phyloP scores from a whole-genome alignment of 2,329 filamentous ascomycete species.

The Diaporthe vexans region DNA sequence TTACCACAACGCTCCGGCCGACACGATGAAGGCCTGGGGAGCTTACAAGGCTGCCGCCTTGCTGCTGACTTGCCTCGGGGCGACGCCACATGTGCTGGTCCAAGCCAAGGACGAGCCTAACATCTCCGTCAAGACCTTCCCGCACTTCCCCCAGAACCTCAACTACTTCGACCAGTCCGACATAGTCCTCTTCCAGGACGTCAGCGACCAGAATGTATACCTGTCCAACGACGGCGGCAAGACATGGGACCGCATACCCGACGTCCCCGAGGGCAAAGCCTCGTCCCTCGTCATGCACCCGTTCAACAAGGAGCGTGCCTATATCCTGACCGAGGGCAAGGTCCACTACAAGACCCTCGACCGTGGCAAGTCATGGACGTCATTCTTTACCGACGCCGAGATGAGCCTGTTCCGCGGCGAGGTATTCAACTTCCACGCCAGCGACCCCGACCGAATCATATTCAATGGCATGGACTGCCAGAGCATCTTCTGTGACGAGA shows the following conservation, averaged over 20 bases:
- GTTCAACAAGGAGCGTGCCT: conserved; percentile 83
- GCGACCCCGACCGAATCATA: conserved; percentile 86
- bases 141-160: conserved; percentile 75
- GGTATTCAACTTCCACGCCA: conserved; percentile 83
- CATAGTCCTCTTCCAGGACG: conserved; percentile 81
- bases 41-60: conserved; percentile 63
- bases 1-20: conserved; percentile 49
- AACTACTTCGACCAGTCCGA: conserved; percentile 95
- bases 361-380: conserved; percentile 83
- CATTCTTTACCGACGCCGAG: conserved; percentile 75
- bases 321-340: conserved; percentile 78
- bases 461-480: conserved; percentile 82
- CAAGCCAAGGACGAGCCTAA: conserved; percentile 76
- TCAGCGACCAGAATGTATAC: conserved; percentile 74
- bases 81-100: conserved; percentile 51
- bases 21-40: conserved; percentile 69
- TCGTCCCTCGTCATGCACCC: conserved; percentile 80
- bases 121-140: conserved; percentile 75
- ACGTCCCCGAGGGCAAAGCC: conserved; percentile 74
- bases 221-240: conserved; percentile 86
- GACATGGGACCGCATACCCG: conserved; percentile 77
- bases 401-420: conserved; percentile 67
- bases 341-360: conserved; percentile 89
- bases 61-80: conserved; percentile 62
- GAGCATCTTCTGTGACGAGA: conserved; percentile 73